Base-by-base conservation (phyloP, 495 filamentous ascomycete species). In the Trichocladium uniseriatum region DNA sequence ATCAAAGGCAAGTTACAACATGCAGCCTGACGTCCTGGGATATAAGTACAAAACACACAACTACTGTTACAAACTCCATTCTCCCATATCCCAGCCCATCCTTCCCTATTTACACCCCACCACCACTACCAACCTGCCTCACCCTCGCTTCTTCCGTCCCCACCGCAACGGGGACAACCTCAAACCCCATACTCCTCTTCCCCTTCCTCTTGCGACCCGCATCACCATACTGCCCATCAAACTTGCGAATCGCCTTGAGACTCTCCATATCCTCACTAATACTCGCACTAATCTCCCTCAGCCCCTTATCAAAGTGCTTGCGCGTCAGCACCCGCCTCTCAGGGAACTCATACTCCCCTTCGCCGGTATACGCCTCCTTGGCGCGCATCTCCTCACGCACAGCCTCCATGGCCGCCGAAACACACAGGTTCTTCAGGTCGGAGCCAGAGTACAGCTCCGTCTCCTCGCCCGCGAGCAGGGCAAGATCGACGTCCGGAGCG, bases 361-460 rank as follows among this genome's bases (percentile, higher is more conserved):
- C 49, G 15, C 45, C 55, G 8, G 2, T 10, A 5, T 32, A 76
- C 36, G 71, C 70, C 3, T 76, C 70, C 7, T 79, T 79, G 3
- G 74, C 59, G 27, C 73, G 68, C 2, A 69, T 57, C 34, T 84
- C 81, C 58, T 97, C 87, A 13, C 86, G 79, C 0, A 97, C 88
- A 36, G 87, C 91, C 15, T 84, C 84, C 54, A 97, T 75, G 1
- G 92, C 92, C 0, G 92, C 92, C 4, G 89, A 84, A 3, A 98
- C 94, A 31, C 79, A 86, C 13, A 97, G 60, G 52, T 98, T 96
- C 73, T 98, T 98, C 20, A 97, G 72, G 59, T 98, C 92, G 2
- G 84, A 89, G n/a, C 92, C 92, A 0, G 89, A 95, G 64, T 96
- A 97, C n/a, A 96, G 75, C 0, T 87, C 82, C 0, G 94, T 96